Evolutionary conservation across 2,329 filamentous ascomycete genomes (phyloP), one percentile per base, ranked within the genome.

Genomic region (Colletotrichum sp.): DNA sequence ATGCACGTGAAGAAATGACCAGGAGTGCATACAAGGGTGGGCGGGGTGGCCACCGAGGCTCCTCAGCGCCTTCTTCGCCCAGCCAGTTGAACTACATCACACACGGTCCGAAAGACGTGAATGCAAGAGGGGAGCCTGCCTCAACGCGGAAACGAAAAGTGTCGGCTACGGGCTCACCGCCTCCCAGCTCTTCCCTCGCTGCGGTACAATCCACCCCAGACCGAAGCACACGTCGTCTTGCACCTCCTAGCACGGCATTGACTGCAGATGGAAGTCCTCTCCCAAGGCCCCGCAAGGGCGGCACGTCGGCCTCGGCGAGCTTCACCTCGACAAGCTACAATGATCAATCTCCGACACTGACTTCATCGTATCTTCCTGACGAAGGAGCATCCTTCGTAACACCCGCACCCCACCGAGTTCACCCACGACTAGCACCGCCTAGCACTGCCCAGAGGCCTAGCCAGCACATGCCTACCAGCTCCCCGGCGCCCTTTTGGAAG

Each of bases 401-500:
- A 2, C 94, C 94, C 2, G 93, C 94, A 11, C 94, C 94, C 9
- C 92, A 92, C 60, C 91, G 93, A 67, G 92, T 95, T 76, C 92
- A 94, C 77, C 94, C 95, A 34, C 91, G 91, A 79, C 89, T 96
- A 55, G 94, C 93, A 2, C 95, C 95, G 34, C 94, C 95, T 0
- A 96, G 94, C 80, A 96, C 95, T 8, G 92, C 94, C 7, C 94
- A 96, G 82, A 89, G 94, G 71, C 95, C 95, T 12, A 96, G 94
- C 81, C 94, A 96, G 81, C 95, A 95, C 83, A 95, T 96, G 91
- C 94, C 95, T 39, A 96, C 95, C 61, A 95, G 93, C 79, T 96
- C 94, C 36, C 95, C 95, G 0, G 95, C 95, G 1, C 94, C 95
- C 0, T 97, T 98, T 84, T 98, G 95, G 95, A 96, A 95, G 83